Evolutionary conservation across 495 filamentous ascomycete species (phyloP), one percentile per base, ranked within the genome.

Genomic region (Pseudomonodictys pantanalensis): DNA sequence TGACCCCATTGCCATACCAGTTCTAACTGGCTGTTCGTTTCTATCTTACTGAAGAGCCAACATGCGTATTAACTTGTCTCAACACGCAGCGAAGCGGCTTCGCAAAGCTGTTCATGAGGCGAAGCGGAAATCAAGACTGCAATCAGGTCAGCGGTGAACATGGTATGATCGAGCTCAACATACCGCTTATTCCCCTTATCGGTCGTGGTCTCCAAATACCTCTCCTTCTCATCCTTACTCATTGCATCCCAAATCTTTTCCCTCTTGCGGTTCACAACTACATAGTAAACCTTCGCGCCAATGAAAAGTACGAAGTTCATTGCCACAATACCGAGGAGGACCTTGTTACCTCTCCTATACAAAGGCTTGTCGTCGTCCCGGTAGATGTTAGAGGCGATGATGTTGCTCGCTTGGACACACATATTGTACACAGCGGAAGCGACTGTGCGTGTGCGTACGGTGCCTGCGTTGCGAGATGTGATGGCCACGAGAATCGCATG

Each of bases 121-220:
- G 52, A 83, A 81, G 33, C 76, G 66, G 68, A 83, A 83, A 59
- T 83, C 80, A 26, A 47, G 38, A 3, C 38, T 41, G 12, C 12
- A n/a, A n/a, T n/a, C n/a, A n/a, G n/a, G n/a, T n/a, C n/a, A n/a
- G n/a, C n/a, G n/a, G n/a, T n/a, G n/a, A n/a, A n/a, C n/a, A n/a
- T n/a, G n/a, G n/a, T n/a, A n/a, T n/a, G n/a, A n/a, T n/a, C n/a
- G n/a, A n/a, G n/a, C n/a, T n/a, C n/a, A 39, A 51, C 55, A n/a
- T 45, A 79, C 76, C 88, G 77, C 73, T 90, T 91, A 62, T 86
- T 90, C 24, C 89, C 88, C 57, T 78, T 76, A 63, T 89, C 82
- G 9, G 68, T 79, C 23, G 86, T 88, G 2, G 83, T 83, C 3
- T 71, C 73, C 11, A 92, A 71, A 66, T 92, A 93, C 24, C 77